Conservation (phyloP, 345 rosid species). For the Moricandia moricandioides region DNA sequence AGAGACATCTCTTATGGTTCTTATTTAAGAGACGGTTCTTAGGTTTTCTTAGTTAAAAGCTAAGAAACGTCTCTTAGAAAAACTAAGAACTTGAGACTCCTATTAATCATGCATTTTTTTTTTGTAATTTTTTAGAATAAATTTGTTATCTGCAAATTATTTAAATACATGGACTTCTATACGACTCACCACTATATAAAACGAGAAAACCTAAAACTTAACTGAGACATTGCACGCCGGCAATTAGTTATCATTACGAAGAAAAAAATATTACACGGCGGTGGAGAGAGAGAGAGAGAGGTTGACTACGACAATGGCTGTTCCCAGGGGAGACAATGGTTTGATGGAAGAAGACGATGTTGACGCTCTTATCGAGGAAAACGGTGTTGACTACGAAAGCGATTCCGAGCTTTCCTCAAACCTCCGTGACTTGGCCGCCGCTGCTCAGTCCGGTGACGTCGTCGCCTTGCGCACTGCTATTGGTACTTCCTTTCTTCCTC, state of each 20-base stretch:
- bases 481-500: slow-evolving; percentile 40
- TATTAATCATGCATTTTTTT: too few relatives aligned
- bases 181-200: neutral
- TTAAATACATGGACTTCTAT: too few relatives aligned
- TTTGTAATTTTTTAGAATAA: too few relatives aligned
- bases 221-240: neutral
- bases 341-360: slow-evolving; percentile 69
- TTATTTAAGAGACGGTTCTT: too few relatives aligned
- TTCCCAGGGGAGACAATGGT: slow-evolving; percentile 66
- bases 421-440: slow-evolving; percentile 66
- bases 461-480: slow-evolving; percentile 68
- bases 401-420: slow-evolving; percentile 65
- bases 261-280: slow-evolving; percentile 10
- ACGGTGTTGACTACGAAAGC: slow-evolving; percentile 44
- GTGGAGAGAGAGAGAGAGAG: neutral
- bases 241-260: neutral
- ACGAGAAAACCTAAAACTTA: slow-evolving; percentile 23
- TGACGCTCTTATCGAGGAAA: slow-evolving; percentile 59
- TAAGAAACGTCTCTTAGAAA: too few relatives aligned
- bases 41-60: too few relatives aligned
- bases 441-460: slow-evolving; percentile 64
- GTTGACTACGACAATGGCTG: slow-evolving; percentile 57
- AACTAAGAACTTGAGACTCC: too few relatives aligned
- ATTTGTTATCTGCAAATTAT: too few relatives aligned
- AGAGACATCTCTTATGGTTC: too few relatives aligned